Evolutionary conservation across 495 filamentous ascomycete genomes (phyloP).

Genomic region (Aspergillus biplanus): DNA sequence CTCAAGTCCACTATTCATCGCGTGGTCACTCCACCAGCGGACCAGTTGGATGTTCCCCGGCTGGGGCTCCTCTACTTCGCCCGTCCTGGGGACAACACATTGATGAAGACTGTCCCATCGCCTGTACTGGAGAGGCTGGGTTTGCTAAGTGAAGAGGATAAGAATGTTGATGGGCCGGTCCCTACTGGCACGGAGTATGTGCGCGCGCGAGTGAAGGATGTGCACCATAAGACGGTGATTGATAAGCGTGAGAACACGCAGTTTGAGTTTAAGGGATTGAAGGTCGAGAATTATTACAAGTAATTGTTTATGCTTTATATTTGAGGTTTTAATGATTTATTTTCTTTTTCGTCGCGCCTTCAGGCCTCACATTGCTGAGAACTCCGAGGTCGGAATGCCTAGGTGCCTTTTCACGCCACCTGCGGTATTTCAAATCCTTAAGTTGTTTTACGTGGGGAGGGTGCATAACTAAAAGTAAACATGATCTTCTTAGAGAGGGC

Average conservation of each 20-base stretch:
- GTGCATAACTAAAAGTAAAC: too few species aligned
- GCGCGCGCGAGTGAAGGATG: constrained; percentile 48
- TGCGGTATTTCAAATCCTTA: too few species aligned
- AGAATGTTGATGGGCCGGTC: constrained; percentile 25
- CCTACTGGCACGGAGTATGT: constrained; percentile 51
- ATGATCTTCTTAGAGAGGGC: too few species aligned
- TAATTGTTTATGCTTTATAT: constrained; percentile 2
- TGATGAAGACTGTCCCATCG: constrained; percentile 45
- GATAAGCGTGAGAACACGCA: constrained; percentile 41
- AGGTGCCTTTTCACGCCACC: too few species aligned
- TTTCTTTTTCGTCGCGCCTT: too few species aligned
- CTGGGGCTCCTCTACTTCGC: constrained; percentile 53
- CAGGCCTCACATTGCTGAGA: too few species aligned
- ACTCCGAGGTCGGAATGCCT: too few species aligned
- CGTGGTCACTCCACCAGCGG: constrained; percentile 49
- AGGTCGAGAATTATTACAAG: constrained; percentile 44
- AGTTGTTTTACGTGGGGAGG: too few species aligned
- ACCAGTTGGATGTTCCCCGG: constrained; percentile 49
- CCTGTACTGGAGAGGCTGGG: constrained; percentile 53
- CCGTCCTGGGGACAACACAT: constrained; percentile 42
- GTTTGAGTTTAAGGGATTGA: constrained; percentile 47
- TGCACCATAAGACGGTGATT: constrained; percentile 43
- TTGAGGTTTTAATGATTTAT: not conserved
- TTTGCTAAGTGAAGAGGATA: constrained; percentile 40
- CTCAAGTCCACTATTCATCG: constrained; percentile 54